Evolutionary conservation across 768 basidiomycete genomes (phyloP), one percentile per base, ranked within the genome.

Genomic region (Dendrothele bispora): DNA sequence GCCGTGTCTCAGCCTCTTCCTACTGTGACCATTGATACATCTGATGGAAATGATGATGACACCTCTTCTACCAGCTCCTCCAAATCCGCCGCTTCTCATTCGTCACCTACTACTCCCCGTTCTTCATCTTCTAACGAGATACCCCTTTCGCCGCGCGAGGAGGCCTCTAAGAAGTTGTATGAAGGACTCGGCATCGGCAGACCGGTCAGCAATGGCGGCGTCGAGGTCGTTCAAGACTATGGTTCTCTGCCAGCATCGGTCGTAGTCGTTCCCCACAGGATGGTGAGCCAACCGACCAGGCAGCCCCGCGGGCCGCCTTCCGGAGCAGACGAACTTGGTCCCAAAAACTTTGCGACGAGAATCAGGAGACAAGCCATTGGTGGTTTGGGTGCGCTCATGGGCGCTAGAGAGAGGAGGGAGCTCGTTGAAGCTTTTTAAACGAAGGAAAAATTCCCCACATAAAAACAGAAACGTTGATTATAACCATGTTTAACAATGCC

Each of bases 261-360:
- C 49, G 60, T 68, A 54, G 69, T 71, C 55, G 66, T 69, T 59
- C 77, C 69, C 65, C 70, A 77, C 72, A 80, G 83, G 74, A 61
- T 84, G 67, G 73, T 73, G 52, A 87, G 83, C 64, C 83, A 85
- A 61, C 86, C 88, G 51, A 75, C 84, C 45, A 84, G 91, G 66
- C 91, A 93, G 73, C 91, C 91, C 58, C 81, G 84, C 49, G 91
- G 91, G 58, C 91, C 91, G 48, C 91, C 91, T 36, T 87, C 87
- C 20, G 86, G 87, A 61, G 82, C 83, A 54, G 91, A 93, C 60
- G 91, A 93, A 61, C 80, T 93, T 41, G 85, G 86, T 17, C 86
- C 88, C 36, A 86, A 88, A 77, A 93, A 93, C 65, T 93, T 93
- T 72, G 91, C 91, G 6, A 83, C 84, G 29, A 82, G 91, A 57